Evolutionary conservation across 2,329 filamentous ascomycete species (phyloP).

Genomic region (Colletotrichum eremochloae): DNA sequence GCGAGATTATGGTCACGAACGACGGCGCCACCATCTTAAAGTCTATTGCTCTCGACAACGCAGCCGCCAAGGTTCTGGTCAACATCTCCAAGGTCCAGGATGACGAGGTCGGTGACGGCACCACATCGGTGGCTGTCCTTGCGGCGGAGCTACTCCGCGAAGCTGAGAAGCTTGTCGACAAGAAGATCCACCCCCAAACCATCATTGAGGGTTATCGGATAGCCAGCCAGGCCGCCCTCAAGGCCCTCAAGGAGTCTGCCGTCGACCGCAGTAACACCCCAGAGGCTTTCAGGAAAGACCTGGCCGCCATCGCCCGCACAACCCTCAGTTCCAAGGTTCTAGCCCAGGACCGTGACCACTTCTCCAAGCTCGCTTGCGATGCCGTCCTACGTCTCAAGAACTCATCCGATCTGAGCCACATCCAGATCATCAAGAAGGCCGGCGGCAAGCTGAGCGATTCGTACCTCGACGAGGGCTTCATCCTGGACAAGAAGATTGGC

Average conservation of each 20-base stretch:
- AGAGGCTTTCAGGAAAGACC: constrained; percentile 88
- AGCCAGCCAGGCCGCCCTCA: constrained; percentile 89
- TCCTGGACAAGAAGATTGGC: constrained; percentile 98
- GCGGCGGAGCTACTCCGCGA: constrained; percentile 95
- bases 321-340: constrained; percentile 98
- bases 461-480: constrained; percentile 98
- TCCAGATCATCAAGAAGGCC: constrained; percentile 99
- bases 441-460: constrained; percentile 98
- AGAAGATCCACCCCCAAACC: constrained; percentile 99
- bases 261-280: constrained; percentile 90
- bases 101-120: constrained; percentile 97
- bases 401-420: constrained; percentile 94
- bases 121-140: constrained; percentile 96
- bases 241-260: constrained; percentile 85
- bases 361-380: constrained; percentile 89
- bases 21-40: constrained; percentile 99
- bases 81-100: constrained; percentile 99
- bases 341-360: constrained; percentile 92
- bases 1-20: constrained; percentile 98
- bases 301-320: constrained; percentile 91
- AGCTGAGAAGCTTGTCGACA: constrained; percentile 96
- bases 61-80: constrained; percentile 96
- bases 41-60: constrained; percentile 97
- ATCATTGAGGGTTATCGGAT: constrained; percentile 99
- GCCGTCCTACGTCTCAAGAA: constrained; percentile 91